Conservation (phyloP, 768 basidiomycete genomes). For the Solioccasus polychromus region DNA sequence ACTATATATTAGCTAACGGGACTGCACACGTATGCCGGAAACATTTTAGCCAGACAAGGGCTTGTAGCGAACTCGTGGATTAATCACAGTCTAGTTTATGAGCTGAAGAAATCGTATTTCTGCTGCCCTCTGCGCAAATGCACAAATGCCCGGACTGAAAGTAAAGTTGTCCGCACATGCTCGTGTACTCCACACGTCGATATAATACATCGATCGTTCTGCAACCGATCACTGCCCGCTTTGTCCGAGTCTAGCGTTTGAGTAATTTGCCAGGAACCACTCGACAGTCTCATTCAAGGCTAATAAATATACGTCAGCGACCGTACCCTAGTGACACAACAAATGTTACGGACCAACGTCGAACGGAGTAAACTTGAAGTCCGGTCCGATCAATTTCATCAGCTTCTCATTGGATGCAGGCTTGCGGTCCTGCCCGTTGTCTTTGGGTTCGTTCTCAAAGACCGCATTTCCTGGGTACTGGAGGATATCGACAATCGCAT, state of each 20-base stretch:
- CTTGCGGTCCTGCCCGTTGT: slow-evolving; percentile 96
- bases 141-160: too few relatives aligned
- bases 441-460: slow-evolving; percentile 62
- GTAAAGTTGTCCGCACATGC: neutral
- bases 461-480: slow-evolving; percentile 73
- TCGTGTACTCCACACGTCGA: too few relatives aligned
- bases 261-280: slow-evolving; percentile 87
- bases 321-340: neutral
- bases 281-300: slow-evolving; percentile 76
- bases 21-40: too few relatives aligned
- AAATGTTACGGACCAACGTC: slow-evolving; percentile 54
- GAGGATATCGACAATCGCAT: slow-evolving; percentile 85
- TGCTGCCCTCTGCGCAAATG: too few relatives aligned
- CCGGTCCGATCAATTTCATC: slow-evolving; percentile 60
- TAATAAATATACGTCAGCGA: slow-evolving; percentile 23
- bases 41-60: neutral
- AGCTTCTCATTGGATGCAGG: slow-evolving; percentile 93
- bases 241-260: slow-evolving; percentile 62
- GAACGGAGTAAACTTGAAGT: slow-evolving; percentile 91
- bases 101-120: too few relatives aligned
- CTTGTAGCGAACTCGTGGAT: slow-evolving; percentile 5
- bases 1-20: too few relatives aligned
- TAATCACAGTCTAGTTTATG: slow-evolving; percentile 2
- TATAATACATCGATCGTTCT: slow-evolving; percentile 7
- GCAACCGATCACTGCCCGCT: slow-evolving; percentile 9